Conservation (phyloP, 1,139 yeast genomes). For the Yamadazyma oceani region DNA sequence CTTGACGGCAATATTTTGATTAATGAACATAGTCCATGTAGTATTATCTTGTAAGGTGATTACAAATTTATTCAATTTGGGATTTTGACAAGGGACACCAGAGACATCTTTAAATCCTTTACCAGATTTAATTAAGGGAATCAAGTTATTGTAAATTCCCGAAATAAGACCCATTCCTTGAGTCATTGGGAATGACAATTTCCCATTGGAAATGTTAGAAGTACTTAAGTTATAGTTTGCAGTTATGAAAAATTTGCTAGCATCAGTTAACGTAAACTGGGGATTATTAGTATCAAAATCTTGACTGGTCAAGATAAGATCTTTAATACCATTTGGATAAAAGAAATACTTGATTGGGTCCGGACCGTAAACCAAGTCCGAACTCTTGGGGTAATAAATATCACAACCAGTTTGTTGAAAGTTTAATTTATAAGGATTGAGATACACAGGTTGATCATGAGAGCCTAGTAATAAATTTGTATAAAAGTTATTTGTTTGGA, state of each 20-base stretch:
- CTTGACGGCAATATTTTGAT: constrained; percentile 12
- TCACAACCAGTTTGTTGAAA: constrained; percentile 43
- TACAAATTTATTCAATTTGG: constrained; percentile 12
- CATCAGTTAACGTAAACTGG: constrained; percentile 20
- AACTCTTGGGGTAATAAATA: constrained; percentile 53
- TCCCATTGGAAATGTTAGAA: constrained; percentile 10
- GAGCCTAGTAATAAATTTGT: constrained; percentile 65
- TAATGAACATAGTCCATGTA: constrained; percentile 49
- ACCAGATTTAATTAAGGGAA: constrained; percentile 48
- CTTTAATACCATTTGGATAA: constrained; percentile 27
- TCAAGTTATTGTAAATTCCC: constrained; percentile 52
- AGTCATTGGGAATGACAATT: constrained; percentile 27
- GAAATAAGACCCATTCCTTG: constrained; percentile 73
- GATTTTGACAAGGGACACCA: constrained; percentile 31
- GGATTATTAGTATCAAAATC: constrained; percentile 21
- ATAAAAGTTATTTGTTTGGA: constrained; percentile 77
- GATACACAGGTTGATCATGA: constrained; percentile 61
- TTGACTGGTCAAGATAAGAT: constrained; percentile 24
- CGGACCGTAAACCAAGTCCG: constrained; percentile 63
- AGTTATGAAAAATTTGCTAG: constrained; percentile 24
- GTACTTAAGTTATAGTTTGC: constrained; percentile 15
- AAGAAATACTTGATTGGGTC: constrained; percentile 46
- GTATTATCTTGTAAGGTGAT: constrained; percentile 25
- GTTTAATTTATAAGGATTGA: constrained; percentile 72
- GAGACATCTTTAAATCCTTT: constrained; percentile 50